These are phyloP conservation scores for Lachancea kluyveri DNA, from an alignment of 805 yeast species.

Conservation along the genomic window DNA sequence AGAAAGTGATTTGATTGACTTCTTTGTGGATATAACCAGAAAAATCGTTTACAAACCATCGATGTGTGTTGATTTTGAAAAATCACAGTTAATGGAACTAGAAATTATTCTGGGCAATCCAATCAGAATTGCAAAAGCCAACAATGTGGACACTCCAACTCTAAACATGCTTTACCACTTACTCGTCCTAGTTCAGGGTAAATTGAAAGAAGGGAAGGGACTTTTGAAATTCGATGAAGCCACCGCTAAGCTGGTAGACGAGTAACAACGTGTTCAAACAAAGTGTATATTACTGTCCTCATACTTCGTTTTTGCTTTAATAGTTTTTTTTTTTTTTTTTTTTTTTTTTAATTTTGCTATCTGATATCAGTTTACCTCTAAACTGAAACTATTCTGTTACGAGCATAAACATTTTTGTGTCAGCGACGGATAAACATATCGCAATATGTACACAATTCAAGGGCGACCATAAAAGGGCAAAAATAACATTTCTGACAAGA, in stretches of 20 bases:
- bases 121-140: constrained; percentile 39
- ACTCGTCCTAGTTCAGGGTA: constrained; percentile 54
- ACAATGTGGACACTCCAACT: constrained; percentile 50
- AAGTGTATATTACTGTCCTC: no score
- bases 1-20: constrained; percentile 40
- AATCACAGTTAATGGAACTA: constrained; percentile 60
- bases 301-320: no score
- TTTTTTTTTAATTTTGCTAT: no score
- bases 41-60: constrained; percentile 55
- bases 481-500: no score
- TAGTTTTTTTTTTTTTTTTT: no score
- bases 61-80: constrained; percentile 59
- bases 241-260: constrained; percentile 11
- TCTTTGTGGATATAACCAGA: constrained; percentile 47
- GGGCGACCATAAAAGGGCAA: no score
- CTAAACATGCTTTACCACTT: constrained; percentile 52
- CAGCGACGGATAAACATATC: not conserved
- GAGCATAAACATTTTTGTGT: constrained; percentile 1
- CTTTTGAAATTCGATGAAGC: constrained; percentile 23
- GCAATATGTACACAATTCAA: not conserved
- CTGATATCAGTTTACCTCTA: not conserved
- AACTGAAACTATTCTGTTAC: not conserved
- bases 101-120: constrained; percentile 70
- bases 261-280: no score
- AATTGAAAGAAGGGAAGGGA: constrained; percentile 53